Percentiles rank a stretch among this genome's conserved stretches.
Evolutionary conservation across 2,329 filamentous ascomycete species (phyloP).

Genomic region (Diaporthe citriasiana): DNA sequence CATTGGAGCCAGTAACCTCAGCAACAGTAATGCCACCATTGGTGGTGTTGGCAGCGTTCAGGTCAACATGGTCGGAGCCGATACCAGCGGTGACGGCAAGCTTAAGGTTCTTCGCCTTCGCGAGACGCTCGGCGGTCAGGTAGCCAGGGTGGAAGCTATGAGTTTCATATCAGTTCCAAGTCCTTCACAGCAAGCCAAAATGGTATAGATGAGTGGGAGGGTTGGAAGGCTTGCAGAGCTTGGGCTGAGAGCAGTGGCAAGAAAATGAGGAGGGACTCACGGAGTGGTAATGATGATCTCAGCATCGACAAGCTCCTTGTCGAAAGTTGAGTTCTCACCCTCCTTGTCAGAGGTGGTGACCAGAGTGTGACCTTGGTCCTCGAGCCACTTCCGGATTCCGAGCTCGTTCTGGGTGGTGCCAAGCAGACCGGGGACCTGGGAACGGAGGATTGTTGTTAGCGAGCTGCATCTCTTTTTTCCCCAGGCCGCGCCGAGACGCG

Average conservation of each 20-base stretch:
- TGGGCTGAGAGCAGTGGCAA: background rate
- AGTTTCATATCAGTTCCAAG: background rate
- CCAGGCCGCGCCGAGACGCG: constrained; percentile 21
- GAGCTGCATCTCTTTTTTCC: constrained; percentile 7
- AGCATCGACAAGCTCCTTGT: constrained; percentile 95
- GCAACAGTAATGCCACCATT: constrained; percentile 98
- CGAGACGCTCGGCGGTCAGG: constrained; percentile 94
- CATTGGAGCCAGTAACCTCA: constrained; percentile 98
- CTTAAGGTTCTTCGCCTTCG: constrained; percentile 99
- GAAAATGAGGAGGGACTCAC: constrained; percentile 61
- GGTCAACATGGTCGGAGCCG: constrained; percentile 97
- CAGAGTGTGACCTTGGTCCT: constrained; percentile 95
- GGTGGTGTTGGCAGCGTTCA: constrained; percentile 97
- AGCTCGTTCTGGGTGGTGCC: constrained; percentile 99
- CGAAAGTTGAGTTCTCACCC: constrained; percentile 90
- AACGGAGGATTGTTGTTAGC: constrained; percentile 28
- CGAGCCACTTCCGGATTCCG: constrained; percentile 96
- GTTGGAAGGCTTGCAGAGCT: background rate
- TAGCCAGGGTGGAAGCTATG: constrained; percentile 96
- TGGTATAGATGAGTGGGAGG: background rate
- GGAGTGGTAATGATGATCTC: constrained; percentile 99
- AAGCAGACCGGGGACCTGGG: constrained; percentile 81
- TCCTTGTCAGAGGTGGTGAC: constrained; percentile 99
- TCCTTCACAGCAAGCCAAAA: too few species aligned
- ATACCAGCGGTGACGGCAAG: constrained; percentile 97